Evolutionary conservation across 2,329 filamentous ascomycete species (phyloP), one percentile per base, ranked within the genome.

Genomic region (Karstenula rhodostoma): DNA sequence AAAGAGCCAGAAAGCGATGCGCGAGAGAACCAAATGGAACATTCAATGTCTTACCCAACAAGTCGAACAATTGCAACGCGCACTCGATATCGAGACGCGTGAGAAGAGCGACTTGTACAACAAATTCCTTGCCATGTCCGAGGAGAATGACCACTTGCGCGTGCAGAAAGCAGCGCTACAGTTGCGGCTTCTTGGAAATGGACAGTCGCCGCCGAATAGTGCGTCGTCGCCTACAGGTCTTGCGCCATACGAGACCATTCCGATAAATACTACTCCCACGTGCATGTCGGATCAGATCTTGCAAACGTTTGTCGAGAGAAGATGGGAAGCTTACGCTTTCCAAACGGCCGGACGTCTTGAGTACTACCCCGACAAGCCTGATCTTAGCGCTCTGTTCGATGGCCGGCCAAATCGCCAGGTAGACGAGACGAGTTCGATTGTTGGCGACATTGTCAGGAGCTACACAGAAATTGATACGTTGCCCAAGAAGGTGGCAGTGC

Each of bases 1-100:
- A 13, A 72, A 72, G 55, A 62, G 61, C n/a, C 67, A 72, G 43
- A 65, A 62, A 22, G 68, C 69, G 1, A 70, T 70, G 65, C 61
- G 69, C 17, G 67, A 69, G 27, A 40, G 69, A 2, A 67, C 65
- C 3, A 70, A 66, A 50, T 68, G 62, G 65, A 68, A 62, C 42
- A 67, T 72, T 9, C 57, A 65, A n/a, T 63, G 54, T 48, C 60
- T 72, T 22, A 68, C 63, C 4, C 62, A 70, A n/a, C 67, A 72
- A 46, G 68, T 70, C 35, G 57, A 52, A 15, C 59, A 66, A 1
- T 50, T 72, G 29, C 67, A 62, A 9, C 64, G 58, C 17, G 60
- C 68, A 22, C 59, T 70, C 17, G 55, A 66, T 27, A 47, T 49
- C 8, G 57, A 67, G 48, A 57, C 60, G 4, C 52, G 56, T 2